Base-by-base conservation (phyloP, 75 land plant genomes). In the Chamaecyparis obtusa region DNA sequence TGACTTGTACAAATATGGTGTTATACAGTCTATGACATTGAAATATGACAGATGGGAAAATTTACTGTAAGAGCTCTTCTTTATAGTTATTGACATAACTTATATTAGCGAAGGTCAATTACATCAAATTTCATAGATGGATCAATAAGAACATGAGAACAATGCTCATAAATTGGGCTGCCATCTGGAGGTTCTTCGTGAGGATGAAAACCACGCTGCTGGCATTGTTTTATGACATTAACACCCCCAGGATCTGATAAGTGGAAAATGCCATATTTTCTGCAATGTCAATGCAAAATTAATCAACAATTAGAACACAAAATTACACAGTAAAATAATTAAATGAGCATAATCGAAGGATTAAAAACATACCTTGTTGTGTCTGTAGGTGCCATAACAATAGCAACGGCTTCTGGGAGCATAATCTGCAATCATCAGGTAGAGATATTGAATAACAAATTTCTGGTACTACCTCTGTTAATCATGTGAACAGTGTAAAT, bases 341-440 rank as follows among this genome's bases (percentile, higher is more conserved):
- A 19, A 78, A 39, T 67, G 57, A 86, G 37, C 30, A 86, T 16
- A 35, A 55, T 16, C 46, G 33, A 17, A 17, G 33, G 77, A 51
- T 35, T 35, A 15, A 17, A 43, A 16, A 54, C 82, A 16, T 87
- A 97, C 99, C 94, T 93, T 81, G 93, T 89, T 64, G 87, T 83
- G 88, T 98, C 99, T 2, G 93, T 96, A 14, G 99, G 99, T 60
- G 99, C 99, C 99, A 98, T 98, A 35, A 98, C 99, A 86, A 98
- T 98, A 39, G 99, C 99, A 84, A 98, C 93, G 51, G 99, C 99
- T 91, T 98, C 99, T 30, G 95, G 99, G 74, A 98, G 86, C 99
- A 98, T 97, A 69, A 97, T 89, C 99, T 97, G 85, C 37, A 56
- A 51, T 27, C 21, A 81, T 46, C 81, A 81, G 43, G 54, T 81